Percentiles rank a stretch among this genome's conserved stretches.
These are phyloP conservation scores for Globisporangium ultimum DNA, from an alignment of 352 stramenopile species.

Conservation along the genomic window DNA sequence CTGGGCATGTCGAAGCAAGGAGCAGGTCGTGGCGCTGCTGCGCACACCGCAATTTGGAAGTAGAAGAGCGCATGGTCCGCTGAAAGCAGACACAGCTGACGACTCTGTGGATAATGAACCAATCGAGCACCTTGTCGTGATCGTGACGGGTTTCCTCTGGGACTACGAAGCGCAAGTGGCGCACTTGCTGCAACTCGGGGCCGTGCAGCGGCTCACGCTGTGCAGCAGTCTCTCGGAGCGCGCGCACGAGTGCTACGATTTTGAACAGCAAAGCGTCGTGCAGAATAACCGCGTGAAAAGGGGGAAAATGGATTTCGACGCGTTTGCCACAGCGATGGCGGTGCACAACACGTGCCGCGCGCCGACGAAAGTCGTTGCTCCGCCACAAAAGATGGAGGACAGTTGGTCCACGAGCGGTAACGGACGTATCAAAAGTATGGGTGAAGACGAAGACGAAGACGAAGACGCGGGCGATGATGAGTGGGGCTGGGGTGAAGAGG, in stretches of 20 bases:
- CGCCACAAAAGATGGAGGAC: neutral
- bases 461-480: conserved; percentile 24
- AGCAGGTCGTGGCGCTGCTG: conserved; percentile 21
- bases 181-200: conserved; percentile 32
- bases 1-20: conserved; percentile 19
- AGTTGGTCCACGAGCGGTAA: conserved; percentile 3
- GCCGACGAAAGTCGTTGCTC: neutral
- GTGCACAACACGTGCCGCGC: conserved; percentile 14
- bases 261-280: conserved; percentile 19
- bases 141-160: conserved; percentile 62
- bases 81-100: neutral
- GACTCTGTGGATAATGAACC: conserved; percentile 12
- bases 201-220: conserved; percentile 41
- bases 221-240: conserved; percentile 67
- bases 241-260: conserved; percentile 68
- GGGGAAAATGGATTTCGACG: conserved; percentile 46
- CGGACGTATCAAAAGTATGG: too few species aligned
- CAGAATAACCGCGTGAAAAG: conserved; percentile 7
- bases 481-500: conserved; percentile 52
- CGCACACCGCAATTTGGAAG: conserved; percentile 5
- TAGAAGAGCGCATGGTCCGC: neutral
- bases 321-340: conserved; percentile 30
- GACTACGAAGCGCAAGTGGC: conserved; percentile 41
- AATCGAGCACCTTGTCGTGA: conserved; percentile 43
- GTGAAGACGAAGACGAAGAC: neutral